Conservation (phyloP, 2,329 filamentous ascomycete genomes). For the Kalaharituber pfeilii region DNA sequence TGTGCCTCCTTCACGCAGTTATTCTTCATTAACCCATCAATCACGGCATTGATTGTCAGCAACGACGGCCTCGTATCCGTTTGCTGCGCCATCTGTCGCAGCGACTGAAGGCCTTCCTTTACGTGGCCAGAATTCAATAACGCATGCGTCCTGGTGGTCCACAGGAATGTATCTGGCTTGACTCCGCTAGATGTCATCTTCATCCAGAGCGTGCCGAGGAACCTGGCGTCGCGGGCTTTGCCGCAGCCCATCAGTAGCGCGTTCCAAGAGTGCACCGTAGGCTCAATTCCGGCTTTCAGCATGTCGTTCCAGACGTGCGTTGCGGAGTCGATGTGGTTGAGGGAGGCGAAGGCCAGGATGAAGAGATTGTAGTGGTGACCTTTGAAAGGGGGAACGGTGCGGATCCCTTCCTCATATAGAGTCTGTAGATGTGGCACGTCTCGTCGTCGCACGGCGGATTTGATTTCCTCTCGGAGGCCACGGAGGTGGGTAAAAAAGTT, state of each 20-base stretch:
- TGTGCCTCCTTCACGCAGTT: conserved; percentile 34
- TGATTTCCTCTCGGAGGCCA: background rate
- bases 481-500: background rate
- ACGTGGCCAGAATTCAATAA: conserved; percentile 41
- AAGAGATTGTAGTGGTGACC: conserved; percentile 29
- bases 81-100: background rate
- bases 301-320: conserved; percentile 42
- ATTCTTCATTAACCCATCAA: conserved; percentile 43
- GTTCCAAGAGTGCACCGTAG: conserved; percentile 51
- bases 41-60: conserved; percentile 50
- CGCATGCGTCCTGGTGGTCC: conserved; percentile 53
- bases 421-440: conserved; percentile 3
- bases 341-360: conserved; percentile 32
- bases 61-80: conserved; percentile 34
- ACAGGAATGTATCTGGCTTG: conserved; percentile 46
- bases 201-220: conserved; percentile 49
- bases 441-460: background rate
- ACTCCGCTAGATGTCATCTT: conserved; percentile 41
- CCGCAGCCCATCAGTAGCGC: conserved; percentile 56
- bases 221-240: conserved; percentile 39
- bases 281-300: conserved; percentile 36
- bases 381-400: background rate
- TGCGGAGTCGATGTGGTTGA: conserved; percentile 27
- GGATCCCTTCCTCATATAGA: conserved; percentile 5
- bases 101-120: conserved; percentile 40